phyloP scores from a whole-genome alignment of 2,329 filamentous ascomycete species.

The Sordariomycetes sp. region DNA sequence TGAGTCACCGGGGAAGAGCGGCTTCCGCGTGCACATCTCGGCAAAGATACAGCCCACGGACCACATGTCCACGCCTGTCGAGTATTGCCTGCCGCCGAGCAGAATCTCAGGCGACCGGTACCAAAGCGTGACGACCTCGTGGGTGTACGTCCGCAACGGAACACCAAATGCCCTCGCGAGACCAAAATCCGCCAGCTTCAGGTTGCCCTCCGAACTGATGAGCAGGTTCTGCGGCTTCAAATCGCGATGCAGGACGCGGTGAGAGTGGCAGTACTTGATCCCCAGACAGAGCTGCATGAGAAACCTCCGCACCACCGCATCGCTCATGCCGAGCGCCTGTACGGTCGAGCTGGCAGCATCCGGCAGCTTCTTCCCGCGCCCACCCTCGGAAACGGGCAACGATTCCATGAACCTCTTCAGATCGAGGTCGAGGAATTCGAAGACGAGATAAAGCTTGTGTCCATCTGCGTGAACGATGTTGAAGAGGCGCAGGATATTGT shows the following conservation, averaged over 20 bases:
- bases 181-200: slow-evolving; percentile 87
- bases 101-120: slow-evolving; percentile 88
- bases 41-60: slow-evolving; percentile 91
- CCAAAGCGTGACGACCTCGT: slow-evolving; percentile 93
- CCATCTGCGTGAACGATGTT: slow-evolving; percentile 94
- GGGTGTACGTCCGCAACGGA: slow-evolving; percentile 82
- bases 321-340: slow-evolving; percentile 61
- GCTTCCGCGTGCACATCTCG: slow-evolving; percentile 92
- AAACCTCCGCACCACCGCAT: slow-evolving; percentile 83
- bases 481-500: slow-evolving; percentile 77
- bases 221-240: slow-evolving; percentile 86
- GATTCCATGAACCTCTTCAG: slow-evolving; percentile 96
- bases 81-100: slow-evolving; percentile 84
- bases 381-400: slow-evolving; percentile 73
- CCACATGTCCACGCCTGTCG: slow-evolving; percentile 94
- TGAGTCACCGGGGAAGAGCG: slow-evolving; percentile 87
- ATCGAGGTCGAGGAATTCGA: slow-evolving; percentile 85
- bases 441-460: slow-evolving; percentile 89
- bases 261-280: slow-evolving; percentile 80
- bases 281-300: slow-evolving; percentile 83
- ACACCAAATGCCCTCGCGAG: slow-evolving; percentile 86
- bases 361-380: slow-evolving; percentile 75
- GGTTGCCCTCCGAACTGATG: slow-evolving; percentile 77
- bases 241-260: slow-evolving; percentile 79
- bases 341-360: slow-evolving; percentile 61